A percentile compares a stretch with the other conserved stretches of the same genome.
Conservation (phyloP, 352 stramenopile species). For the Pythium dissimile region DNA sequence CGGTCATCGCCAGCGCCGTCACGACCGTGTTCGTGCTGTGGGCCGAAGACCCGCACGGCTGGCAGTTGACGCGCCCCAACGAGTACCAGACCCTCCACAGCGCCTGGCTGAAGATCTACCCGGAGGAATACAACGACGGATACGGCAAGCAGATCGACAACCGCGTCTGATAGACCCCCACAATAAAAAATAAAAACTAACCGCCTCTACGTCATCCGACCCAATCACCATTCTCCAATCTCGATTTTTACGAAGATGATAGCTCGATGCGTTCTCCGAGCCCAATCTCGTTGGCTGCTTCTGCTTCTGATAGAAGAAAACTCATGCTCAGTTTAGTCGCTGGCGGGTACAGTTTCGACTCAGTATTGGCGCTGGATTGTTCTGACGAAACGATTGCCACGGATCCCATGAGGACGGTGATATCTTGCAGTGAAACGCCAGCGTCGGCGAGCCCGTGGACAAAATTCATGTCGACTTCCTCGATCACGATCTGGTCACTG, state of each 20-base stretch:
- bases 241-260: no score
- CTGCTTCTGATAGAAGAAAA: no score
- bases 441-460: constrained; percentile 23
- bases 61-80: constrained; percentile 66
- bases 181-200: neutral
- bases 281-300: no score
- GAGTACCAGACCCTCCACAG: constrained; percentile 70
- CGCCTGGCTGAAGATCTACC: constrained; percentile 79
- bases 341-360: no score
- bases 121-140: constrained; percentile 81
- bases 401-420: constrained; percentile 34
- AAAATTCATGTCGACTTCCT: constrained; percentile 11
- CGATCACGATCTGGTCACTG: constrained; percentile 8
- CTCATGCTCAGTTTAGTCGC: no score
- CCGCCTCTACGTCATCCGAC: no score
- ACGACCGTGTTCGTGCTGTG: constrained; percentile 84
- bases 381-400: neutral
- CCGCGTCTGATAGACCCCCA: constrained; percentile 4
- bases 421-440: constrained; percentile 27
- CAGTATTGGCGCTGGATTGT: no score
- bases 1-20: constrained; percentile 68
- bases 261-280: no score
- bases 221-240: no score
- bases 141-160: constrained; percentile 57
- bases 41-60: constrained; percentile 74